Percentiles rank a stretch among this genome's conserved stretches.
phyloP scores from a whole-genome alignment of 306 rosid genomes.

The Prunus salicina region DNA sequence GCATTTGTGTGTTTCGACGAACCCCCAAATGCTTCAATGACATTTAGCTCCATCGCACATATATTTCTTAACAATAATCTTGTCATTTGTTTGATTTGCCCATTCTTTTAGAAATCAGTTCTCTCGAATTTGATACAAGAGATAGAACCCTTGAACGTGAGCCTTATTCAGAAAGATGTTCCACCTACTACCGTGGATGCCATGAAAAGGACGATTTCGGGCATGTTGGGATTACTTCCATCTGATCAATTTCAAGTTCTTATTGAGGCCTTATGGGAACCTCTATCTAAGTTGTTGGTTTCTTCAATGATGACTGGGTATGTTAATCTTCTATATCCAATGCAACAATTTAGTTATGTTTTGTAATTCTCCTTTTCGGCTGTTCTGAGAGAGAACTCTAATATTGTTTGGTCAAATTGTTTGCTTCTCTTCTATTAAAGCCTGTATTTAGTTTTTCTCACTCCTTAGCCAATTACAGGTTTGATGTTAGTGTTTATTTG shows the following conservation, averaged over 20 bases:
- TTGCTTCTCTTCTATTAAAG: background rate
- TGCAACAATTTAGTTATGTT: background rate
- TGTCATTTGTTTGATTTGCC: background rate
- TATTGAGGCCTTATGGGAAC: slow-evolving; percentile 88
- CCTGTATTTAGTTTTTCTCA: background rate
- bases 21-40: background rate
- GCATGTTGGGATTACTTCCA: slow-evolving; percentile 95
- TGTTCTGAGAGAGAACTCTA: background rate
- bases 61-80: background rate
- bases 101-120: slow-evolving; percentile 52
- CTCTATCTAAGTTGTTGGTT: slow-evolving; percentile 81
- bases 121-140: slow-evolving; percentile 77
- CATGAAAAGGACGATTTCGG: slow-evolving; percentile 91
- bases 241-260: slow-evolving; percentile 84
- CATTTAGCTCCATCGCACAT: background rate
- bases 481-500: background rate
- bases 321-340: slow-evolving; percentile 13
- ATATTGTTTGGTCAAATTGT: background rate
- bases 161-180: slow-evolving; percentile 84
- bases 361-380: background rate
- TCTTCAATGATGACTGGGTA: slow-evolving; percentile 98
- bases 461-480: background rate
- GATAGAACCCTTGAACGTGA: slow-evolving; percentile 88
- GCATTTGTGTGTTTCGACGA: background rate
- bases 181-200: slow-evolving; percentile 83